Evolutionary conservation across 345 rosid genomes (phyloP).

Genomic region (Eucalyptus albens): DNA sequence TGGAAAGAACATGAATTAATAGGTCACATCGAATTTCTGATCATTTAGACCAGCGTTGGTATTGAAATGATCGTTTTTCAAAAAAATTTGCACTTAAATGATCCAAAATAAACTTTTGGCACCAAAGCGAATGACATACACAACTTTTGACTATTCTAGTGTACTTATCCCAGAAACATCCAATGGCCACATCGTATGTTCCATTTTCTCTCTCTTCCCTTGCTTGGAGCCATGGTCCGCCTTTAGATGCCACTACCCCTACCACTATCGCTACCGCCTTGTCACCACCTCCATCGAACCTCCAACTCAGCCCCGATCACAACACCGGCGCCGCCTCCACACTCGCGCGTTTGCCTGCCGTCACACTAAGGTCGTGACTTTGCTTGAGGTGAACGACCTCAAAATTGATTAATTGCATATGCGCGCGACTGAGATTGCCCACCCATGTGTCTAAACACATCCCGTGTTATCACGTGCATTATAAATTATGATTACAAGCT

Average conservation of each 20-base stretch:
- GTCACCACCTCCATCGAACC: neutral
- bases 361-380: neutral
- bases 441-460: neutral
- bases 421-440: neutral
- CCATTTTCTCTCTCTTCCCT: neutral
- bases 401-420: neutral
- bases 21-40: too few relatives aligned
- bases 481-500: neutral
- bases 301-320: neutral
- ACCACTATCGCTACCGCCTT: neutral
- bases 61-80: too few relatives aligned
- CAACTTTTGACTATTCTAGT: too few relatives aligned
- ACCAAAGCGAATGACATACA: rapidly evolving
- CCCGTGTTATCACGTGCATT: neutral
- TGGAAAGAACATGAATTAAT: slow-evolving; percentile 79
- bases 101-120: too few relatives aligned
- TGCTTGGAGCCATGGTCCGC: neutral
- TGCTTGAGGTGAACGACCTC: neutral
- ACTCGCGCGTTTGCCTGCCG: neutral
- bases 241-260: neutral
- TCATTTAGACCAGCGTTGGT: rapidly evolving
- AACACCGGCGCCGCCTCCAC: neutral
- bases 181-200: neutral
- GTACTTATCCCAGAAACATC: neutral
- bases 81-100: rapidly evolving